A percentile compares a stretch with the other conserved stretches of the same genome.
phyloP scores from a whole-genome alignment of 73 alveolate genomes.

The Paramecium biaurelia region DNA sequence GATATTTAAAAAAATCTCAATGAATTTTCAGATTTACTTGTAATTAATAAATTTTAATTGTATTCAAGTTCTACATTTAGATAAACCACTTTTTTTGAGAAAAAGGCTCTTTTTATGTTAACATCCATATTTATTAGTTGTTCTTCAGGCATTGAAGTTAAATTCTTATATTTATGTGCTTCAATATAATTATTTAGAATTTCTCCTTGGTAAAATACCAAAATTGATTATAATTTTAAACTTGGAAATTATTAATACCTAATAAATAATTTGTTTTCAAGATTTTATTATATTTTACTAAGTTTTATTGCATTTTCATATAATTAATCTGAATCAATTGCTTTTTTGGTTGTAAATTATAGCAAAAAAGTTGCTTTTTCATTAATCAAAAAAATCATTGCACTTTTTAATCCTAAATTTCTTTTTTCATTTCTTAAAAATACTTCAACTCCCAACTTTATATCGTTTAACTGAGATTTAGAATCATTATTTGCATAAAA shows the following conservation, averaged over 20 bases:
- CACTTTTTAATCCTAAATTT: not conserved
- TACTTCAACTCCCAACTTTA: not conserved
- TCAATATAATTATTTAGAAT: not conserved
- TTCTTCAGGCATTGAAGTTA: not conserved
- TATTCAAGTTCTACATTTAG: not conserved
- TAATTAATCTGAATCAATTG: not conserved
- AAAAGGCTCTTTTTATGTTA: not conserved
- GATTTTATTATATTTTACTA: not conserved
- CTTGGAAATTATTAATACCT: slow-evolving; percentile 25
- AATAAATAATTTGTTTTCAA: not conserved
- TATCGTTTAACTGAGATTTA: not conserved
- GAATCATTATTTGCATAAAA: not conserved
- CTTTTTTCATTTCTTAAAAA: not conserved
- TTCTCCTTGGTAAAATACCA: not conserved
- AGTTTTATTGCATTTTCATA: not conserved
- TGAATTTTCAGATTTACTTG: not conserved
- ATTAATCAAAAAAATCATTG: not conserved
- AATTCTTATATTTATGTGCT: not conserved
- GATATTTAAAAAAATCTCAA: not conserved
- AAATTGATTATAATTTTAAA: not conserved
- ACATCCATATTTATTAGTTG: not conserved
- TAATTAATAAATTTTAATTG: not conserved
- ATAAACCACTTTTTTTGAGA: slow-evolving; percentile 12
- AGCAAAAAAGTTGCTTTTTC: not conserved
- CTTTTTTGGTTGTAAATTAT: not conserved